Base-by-base conservation (phyloP, 2,329 filamentous ascomycete species). In the Escovopsis sp. region DNA sequence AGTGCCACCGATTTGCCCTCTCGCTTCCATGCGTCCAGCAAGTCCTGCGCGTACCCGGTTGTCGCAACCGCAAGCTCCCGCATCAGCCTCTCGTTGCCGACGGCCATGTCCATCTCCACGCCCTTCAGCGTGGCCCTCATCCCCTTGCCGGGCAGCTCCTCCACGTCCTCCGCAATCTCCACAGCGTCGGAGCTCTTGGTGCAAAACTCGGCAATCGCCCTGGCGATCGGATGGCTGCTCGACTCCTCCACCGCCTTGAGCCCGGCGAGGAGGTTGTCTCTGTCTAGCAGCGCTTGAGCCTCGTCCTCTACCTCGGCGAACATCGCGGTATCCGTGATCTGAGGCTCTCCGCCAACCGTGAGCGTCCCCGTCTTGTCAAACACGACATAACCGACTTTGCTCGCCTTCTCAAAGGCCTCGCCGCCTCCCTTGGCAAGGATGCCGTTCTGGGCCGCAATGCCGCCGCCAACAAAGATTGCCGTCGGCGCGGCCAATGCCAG, bases 291-390 rank as follows among this genome's bases (percentile, higher is more conserved):
- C n/a, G n/a, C n/a, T n/a, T n/a, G n/a, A n/a, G n/a, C 21, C 9
- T 25, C 21, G 21, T 8, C 21, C 8, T 25, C 11, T 9, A 46
- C 40, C 18, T 38, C 40, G 7, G 45, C 32, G 30, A 62, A 64
- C 4, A 68, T 35, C 28, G 55, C 47, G 10, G 58, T 60, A 43
- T 75, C 68, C 0, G 73, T 81, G 16, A 88, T 75, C 19, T 64
- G 70, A 0, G 82, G 80, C 43, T 83, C 76, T 6, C 79, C 80
- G 4, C 80, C 63, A 46, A 79, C 62, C 0, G 84, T 90, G 39
- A 92, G 60, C 0, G 84, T 92, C 2, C 84, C 84, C 0, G 84
- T 92, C 64, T 92, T 90, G 65, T 92, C 84, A 51, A 92, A 90
- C 1, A 90, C 79, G 27, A 90, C 76, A 35, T 77, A 79, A 52